A percentile compares a stretch with the other conserved stretches of the same genome.
These are phyloP conservation scores for Aspergillus haitiensis DNA, from an alignment of 495 filamentous ascomycete species.

Conservation along the genomic window DNA sequence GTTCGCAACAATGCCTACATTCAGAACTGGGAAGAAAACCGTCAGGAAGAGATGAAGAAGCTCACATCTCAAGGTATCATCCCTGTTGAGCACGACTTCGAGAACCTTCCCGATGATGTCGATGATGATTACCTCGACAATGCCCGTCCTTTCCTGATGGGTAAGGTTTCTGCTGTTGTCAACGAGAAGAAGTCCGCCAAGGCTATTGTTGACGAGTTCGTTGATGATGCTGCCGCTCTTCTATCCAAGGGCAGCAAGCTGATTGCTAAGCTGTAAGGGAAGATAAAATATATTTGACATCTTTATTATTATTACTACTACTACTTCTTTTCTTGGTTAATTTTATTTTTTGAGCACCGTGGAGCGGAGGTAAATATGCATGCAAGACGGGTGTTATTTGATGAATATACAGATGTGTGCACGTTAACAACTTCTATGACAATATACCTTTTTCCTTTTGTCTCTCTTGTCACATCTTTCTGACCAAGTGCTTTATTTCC, in stretches of 20 bases:
- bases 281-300: not conserved
- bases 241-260: slow-evolving; percentile 66
- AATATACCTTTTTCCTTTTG: slow-evolving; percentile 2
- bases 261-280: slow-evolving; percentile 63
- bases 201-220: slow-evolving; percentile 91
- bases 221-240: slow-evolving; percentile 72
- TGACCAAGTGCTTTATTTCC: not conserved
- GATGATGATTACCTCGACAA: slow-evolving; percentile 85
- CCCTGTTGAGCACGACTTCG: slow-evolving; percentile 91
- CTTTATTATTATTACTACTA: not conserved
- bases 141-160: slow-evolving; percentile 91
- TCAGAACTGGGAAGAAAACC: slow-evolving; percentile 92
- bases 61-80: slow-evolving; percentile 85
- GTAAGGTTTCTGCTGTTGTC: slow-evolving; percentile 90
- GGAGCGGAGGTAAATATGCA: slow-evolving; percentile 14
- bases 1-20: slow-evolving; percentile 94
- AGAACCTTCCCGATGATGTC: slow-evolving; percentile 71
- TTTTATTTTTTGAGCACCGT: slow-evolving; percentile 1
- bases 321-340: slow-evolving; percentile 2
- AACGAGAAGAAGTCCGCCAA: slow-evolving; percentile 93
- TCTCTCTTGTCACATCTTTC: not conserved
- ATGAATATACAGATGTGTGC: slow-evolving; percentile 1
- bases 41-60: slow-evolving; percentile 82
- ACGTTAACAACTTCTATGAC: not conserved
- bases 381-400: slow-evolving; percentile 8